phyloP scores from a whole-genome alignment of 306 rosid species.

The Cercis canadensis region DNA sequence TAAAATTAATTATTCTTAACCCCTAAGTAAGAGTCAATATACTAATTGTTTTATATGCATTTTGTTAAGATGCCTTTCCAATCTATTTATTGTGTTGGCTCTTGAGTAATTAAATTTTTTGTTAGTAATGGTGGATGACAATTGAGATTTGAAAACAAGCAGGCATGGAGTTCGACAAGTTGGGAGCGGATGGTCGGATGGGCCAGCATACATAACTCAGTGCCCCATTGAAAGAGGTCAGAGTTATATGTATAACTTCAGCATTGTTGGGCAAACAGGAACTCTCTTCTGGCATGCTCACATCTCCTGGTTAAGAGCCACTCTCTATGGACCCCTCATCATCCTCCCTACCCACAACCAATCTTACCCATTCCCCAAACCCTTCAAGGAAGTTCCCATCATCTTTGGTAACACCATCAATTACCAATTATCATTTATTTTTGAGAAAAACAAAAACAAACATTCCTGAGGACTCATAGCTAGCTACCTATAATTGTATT shows the following conservation, averaged over 20 bases:
- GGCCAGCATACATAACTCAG: conserved; percentile 76
- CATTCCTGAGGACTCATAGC: background rate
- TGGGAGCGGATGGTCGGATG: conserved; percentile 74
- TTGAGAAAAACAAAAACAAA: background rate
- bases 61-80: too few relatives aligned
- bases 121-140: too few relatives aligned
- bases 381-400: conserved; percentile 64
- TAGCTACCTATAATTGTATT: background rate
- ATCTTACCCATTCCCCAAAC: conserved; percentile 65
- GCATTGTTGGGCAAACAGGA: conserved; percentile 71
- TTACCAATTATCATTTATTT: background rate
- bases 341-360: conserved; percentile 56
- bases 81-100: too few relatives aligned
- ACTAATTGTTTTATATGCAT: too few relatives aligned
- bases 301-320: conserved; percentile 70
- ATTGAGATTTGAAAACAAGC: conserved; percentile 8
- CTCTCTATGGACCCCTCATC: conserved; percentile 70
- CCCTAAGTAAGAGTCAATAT: too few relatives aligned
- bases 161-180: conserved; percentile 80
- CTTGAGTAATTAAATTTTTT: too few relatives aligned
- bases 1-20: too few relatives aligned
- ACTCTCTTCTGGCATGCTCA: conserved; percentile 80
- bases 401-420: conserved; percentile 50
- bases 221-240: conserved; percentile 69
- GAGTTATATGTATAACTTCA: conserved; percentile 73